These are phyloP conservation scores for Pythium aquatile DNA, from an alignment of 352 stramenopile species.

Conservation along the genomic window DNA sequence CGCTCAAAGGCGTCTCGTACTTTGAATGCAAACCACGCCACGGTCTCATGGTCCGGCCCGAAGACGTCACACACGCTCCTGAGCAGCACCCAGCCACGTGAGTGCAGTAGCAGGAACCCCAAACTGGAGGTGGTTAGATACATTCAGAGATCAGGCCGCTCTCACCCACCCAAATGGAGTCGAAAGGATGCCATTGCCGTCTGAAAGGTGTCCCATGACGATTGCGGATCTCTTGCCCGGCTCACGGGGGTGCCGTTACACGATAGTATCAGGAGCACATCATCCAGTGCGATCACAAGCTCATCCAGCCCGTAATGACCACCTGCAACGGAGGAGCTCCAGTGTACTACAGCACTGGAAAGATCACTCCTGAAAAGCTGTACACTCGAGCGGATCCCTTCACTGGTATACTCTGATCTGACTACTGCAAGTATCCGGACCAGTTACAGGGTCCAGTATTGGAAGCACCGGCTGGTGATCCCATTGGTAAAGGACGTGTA, in stretches of 20 bases:
- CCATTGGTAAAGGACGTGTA: slow-evolving; percentile 1
- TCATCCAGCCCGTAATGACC: no score
- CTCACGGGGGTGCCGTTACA: background rate
- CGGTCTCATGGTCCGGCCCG: slow-evolving; percentile 64
- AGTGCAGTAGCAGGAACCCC: background rate
- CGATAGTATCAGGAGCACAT: no score
- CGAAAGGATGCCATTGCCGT: background rate
- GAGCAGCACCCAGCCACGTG: background rate
- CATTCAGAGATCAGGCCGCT: slow-evolving; percentile 1
- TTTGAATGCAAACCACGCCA: slow-evolving; percentile 54
- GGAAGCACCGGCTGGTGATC: slow-evolving; percentile 3
- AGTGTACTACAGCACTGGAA: background rate
- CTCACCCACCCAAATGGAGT: background rate
- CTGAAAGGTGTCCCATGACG: background rate
- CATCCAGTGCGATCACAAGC: no score
- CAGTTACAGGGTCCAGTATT: slow-evolving; percentile 1
- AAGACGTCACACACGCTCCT: slow-evolving; percentile 11
- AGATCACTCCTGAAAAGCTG: background rate
- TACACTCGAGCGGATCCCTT: background rate
- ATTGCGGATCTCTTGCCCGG: background rate
- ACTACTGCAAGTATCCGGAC: background rate
- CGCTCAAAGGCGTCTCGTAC: slow-evolving; percentile 62
- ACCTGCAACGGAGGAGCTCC: no score
- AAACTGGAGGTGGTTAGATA: background rate
- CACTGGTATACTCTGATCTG: background rate